Percentiles rank a stretch among this genome's conserved stretches.
phyloP scores from a whole-genome alignment of 2,329 filamentous ascomycete genomes.

The Aspergillus niger region DNA sequence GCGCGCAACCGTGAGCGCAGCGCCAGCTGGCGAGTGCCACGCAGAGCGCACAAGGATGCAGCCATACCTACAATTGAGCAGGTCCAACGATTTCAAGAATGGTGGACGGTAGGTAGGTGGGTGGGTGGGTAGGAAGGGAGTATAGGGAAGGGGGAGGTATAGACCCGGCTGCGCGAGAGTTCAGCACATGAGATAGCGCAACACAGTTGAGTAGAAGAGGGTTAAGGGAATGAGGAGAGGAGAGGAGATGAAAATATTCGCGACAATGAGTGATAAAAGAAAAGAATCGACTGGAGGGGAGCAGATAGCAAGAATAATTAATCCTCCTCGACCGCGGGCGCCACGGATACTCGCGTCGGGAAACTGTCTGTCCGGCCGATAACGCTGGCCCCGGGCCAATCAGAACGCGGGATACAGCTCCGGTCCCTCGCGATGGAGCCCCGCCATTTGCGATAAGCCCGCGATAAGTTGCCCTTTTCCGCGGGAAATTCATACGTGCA shows the following conservation, averaged over 20 bases:
- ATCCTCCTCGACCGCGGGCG: slow-evolving; percentile 21
- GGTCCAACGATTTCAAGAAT: neutral
- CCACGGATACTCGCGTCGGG: slow-evolving; percentile 13
- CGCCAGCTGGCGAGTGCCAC: slow-evolving; percentile 39
- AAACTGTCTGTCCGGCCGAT: slow-evolving; percentile 18
- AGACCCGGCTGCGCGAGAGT: neutral
- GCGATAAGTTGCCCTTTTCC: slow-evolving; percentile 16
- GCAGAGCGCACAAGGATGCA: slow-evolving; percentile 39
- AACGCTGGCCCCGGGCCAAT: slow-evolving; percentile 18
- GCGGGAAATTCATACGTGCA: slow-evolving; percentile 16
- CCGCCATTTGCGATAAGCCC: slow-evolving; percentile 9
- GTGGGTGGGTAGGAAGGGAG: neutral
- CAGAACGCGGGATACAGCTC: neutral
- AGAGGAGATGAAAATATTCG: neutral
- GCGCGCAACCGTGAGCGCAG: slow-evolving; percentile 32
- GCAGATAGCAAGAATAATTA: slow-evolving; percentile 8
- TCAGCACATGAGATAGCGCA: slow-evolving; percentile 5
- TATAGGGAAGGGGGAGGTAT: neutral
- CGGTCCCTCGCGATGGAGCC: neutral
- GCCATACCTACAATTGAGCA: slow-evolving; percentile 28
- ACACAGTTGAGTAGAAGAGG: neutral
- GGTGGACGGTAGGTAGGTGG: neutral
- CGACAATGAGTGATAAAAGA: neutral
- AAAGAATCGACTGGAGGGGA: slow-evolving; percentile 3
- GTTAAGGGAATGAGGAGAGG: slow-evolving; percentile 1